phyloP scores from a whole-genome alignment of 495 filamentous ascomycete genomes.

The Pyronema omphalodes region DNA sequence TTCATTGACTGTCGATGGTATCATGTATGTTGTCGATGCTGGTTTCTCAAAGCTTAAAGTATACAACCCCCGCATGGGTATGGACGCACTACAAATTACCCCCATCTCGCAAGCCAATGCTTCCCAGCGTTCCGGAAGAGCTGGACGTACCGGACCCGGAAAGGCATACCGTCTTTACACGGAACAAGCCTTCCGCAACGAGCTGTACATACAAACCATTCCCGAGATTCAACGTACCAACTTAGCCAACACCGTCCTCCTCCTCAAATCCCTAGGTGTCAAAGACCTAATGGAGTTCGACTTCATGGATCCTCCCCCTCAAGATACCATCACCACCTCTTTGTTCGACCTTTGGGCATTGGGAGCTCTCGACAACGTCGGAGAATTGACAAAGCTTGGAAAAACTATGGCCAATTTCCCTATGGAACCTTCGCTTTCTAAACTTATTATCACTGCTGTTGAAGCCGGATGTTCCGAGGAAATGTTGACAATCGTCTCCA shows the following conservation, averaged over 20 bases:
- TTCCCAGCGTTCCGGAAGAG: slow-evolving; percentile 80
- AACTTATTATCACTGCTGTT: slow-evolving; percentile 73
- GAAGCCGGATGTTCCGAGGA: slow-evolving; percentile 90
- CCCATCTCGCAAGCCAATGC: slow-evolving; percentile 96
- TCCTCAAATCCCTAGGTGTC: slow-evolving; percentile 88
- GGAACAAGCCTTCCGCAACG: slow-evolving; percentile 85
- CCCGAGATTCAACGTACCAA: slow-evolving; percentile 97
- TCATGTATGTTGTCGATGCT: slow-evolving; percentile 96
- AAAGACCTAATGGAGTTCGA: slow-evolving; percentile 93
- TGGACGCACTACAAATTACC: slow-evolving; percentile 97
- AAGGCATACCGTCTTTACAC: slow-evolving; percentile 93
- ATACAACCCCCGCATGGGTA: slow-evolving; percentile 96
- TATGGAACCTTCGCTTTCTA: slow-evolving; percentile 72
- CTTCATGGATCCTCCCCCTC: slow-evolving; percentile 97
- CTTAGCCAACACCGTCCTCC: slow-evolving; percentile 78
- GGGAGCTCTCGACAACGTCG: slow-evolving; percentile 82
- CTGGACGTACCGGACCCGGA: slow-evolving; percentile 85
- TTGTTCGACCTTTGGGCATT: slow-evolving; percentile 97
- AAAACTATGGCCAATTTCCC: slow-evolving; percentile 92
- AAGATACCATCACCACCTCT: slow-evolving; percentile 93
- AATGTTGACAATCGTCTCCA: slow-evolving; percentile 94
- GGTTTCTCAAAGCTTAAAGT: slow-evolving; percentile 97
- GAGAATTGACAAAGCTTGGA: slow-evolving; percentile 73
- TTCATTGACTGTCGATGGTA: slow-evolving; percentile 92
- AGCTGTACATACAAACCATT: slow-evolving; percentile 93